phyloP scores from a whole-genome alignment of 1,139 yeast genomes.

The Protomyces gravidus region DNA sequence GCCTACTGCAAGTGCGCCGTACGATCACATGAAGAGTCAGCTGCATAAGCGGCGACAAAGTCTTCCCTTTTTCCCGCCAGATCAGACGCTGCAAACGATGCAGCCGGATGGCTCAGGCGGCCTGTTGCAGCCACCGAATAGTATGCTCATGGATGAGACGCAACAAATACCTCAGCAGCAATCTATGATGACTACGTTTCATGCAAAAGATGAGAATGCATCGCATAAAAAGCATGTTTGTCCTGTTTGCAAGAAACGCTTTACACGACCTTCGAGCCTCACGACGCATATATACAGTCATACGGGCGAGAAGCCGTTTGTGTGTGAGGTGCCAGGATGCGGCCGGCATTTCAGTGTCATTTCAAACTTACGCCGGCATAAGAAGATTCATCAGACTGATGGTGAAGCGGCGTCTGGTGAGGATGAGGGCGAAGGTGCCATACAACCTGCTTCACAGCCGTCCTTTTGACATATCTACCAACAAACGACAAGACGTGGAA shows the following conservation, averaged over 20 bases:
- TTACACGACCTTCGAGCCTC: conserved; percentile 74
- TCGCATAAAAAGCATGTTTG: conserved; percentile 45
- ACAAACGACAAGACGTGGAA: too few species aligned
- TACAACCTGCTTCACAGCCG: too few species aligned
- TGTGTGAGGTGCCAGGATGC: conserved; percentile 63
- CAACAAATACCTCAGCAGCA: conserved; percentile 15
- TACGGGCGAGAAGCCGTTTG: conserved; percentile 78
- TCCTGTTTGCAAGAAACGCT: conserved; percentile 63
- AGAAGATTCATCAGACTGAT: conserved; percentile 35
- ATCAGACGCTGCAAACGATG: not conserved
- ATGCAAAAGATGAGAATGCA: conserved; percentile 17
- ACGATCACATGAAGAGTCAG: not conserved
- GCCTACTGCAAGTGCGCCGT: not conserved
- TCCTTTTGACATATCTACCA: too few species aligned
- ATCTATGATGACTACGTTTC: conserved; percentile 28
- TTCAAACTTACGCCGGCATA: conserved; percentile 73
- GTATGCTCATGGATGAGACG: not conserved
- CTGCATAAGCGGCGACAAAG: not conserved
- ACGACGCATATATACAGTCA: conserved; percentile 78
- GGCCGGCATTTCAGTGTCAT: conserved; percentile 69
- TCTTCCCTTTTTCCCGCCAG: conserved; percentile 2
- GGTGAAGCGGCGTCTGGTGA: not conserved
- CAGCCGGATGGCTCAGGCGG: not conserved
- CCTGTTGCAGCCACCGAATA: not conserved
- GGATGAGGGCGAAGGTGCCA: not conserved